These are phyloP conservation scores for Phaeosphaeria sp. DNA, from an alignment of 2,329 filamentous ascomycete genomes.

Conservation along the genomic window DNA sequence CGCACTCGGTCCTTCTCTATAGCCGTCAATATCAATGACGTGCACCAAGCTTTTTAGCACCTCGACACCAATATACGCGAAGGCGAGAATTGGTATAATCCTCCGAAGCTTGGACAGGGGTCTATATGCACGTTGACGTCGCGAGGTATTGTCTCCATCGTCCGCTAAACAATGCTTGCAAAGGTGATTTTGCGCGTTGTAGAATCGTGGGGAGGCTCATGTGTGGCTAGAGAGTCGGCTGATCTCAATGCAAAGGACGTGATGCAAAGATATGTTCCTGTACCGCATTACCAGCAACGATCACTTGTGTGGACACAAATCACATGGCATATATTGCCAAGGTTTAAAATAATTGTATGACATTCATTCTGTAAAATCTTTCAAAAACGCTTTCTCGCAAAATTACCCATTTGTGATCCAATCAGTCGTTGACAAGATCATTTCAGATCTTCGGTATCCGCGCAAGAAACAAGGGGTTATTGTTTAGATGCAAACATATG, in stretches of 20 bases:
- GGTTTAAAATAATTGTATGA: neutral
- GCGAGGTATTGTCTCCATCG: neutral
- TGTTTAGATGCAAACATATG: slow-evolving; percentile 7
- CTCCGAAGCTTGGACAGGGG: neutral
- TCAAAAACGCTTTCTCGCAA: neutral
- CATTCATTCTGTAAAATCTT: neutral
- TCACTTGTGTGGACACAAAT: too few species aligned
- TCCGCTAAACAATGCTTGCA: too few species aligned
- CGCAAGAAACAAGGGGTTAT: neutral
- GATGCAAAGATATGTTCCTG: too few species aligned
- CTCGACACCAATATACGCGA: neutral
- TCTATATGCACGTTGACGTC: neutral
- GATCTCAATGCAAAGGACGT: too few species aligned
- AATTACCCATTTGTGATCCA: slow-evolving; percentile 8
- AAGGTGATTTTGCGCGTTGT: too few species aligned
- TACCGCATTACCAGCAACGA: too few species aligned
- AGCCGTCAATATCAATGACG: neutral
- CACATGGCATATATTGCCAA: too few species aligned
- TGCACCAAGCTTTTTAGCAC: neutral
- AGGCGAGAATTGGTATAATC: neutral
- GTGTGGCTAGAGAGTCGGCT: too few species aligned
- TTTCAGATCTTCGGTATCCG: slow-evolving; percentile 6
- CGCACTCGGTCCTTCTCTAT: too few species aligned
- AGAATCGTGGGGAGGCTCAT: too few species aligned
- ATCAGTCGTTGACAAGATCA: slow-evolving; percentile 1